Evolutionary conservation across 768 basidiomycete species (phyloP).

Genomic region (Austroboletus eburneus): DNA sequence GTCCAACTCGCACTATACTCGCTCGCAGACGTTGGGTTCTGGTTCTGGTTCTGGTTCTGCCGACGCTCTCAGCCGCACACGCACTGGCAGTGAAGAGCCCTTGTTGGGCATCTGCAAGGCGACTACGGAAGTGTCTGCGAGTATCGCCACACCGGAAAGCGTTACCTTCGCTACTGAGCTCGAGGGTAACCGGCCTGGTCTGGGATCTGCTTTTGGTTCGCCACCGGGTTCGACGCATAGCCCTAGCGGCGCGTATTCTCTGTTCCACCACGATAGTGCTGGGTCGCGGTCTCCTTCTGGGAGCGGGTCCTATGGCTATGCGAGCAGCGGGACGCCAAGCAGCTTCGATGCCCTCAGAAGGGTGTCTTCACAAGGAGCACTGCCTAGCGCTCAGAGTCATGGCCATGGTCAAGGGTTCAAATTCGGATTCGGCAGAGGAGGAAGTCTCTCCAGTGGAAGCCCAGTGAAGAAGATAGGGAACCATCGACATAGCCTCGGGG

Average conservation of each 20-base stretch:
- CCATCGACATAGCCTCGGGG: conserved; percentile 15
- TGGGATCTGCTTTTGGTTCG: conserved; percentile 32
- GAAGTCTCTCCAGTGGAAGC: conserved; percentile 20
- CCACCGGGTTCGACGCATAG: conserved; percentile 17
- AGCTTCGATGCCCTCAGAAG: conserved; percentile 26
- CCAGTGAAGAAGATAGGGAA: conserved; percentile 10
- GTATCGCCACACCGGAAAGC: conserved; percentile 7
- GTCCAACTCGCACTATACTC: conserved; percentile 23
- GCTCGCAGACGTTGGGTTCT: conserved; percentile 28
- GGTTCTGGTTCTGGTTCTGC: conserved; percentile 23
- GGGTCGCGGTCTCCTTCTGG: conserved; percentile 21
- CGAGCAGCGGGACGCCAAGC: conserved; percentile 24
- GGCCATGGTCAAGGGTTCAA: conserved; percentile 15
- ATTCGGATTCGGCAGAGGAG: conserved; percentile 15
- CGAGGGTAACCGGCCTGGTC: conserved; percentile 8
- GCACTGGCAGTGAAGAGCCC: conserved; percentile 30
- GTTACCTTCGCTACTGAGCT: conserved; percentile 4
- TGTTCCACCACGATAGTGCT: conserved; percentile 12
- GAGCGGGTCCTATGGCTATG: conserved; percentile 21
- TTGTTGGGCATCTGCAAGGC: conserved; percentile 17
- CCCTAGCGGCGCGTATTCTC: conserved; percentile 10
- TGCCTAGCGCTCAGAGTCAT: conserved; percentile 20
- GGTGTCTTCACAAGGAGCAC: conserved; percentile 30
- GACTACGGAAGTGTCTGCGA: conserved; percentile 5
- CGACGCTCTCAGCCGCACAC: conserved; percentile 26